Conservation (phyloP, 495 filamentous ascomycete species). For the Pyrenula aspistea region DNA sequence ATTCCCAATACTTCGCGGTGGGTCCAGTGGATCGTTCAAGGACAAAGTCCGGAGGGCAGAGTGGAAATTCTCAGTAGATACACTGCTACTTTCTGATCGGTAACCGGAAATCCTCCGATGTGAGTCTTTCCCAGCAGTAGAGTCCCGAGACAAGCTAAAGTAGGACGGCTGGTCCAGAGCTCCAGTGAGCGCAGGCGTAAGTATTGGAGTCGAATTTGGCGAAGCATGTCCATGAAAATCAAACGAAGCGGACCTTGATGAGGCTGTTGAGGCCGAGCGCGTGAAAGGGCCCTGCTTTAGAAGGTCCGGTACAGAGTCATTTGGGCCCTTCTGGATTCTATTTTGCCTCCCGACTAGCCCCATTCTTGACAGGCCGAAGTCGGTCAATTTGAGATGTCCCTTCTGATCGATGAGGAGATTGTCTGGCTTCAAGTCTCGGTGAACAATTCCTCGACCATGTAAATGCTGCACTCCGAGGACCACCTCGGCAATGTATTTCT, state of each 20-base stretch:
- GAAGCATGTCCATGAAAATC: constrained; percentile 74
- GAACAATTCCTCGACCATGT: constrained; percentile 86
- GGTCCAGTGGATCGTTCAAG: constrained; percentile 48
- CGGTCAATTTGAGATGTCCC: constrained; percentile 91
- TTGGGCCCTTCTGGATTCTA: constrained; percentile 68
- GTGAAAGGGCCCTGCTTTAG: constrained; percentile 87
- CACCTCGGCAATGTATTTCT: constrained; percentile 93
- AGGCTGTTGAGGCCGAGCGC: constrained; percentile 71
- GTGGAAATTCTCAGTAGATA: constrained; percentile 61
- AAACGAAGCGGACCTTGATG: constrained; percentile 91
- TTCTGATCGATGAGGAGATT: constrained; percentile 96
- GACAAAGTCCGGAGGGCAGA: constrained; percentile 72
- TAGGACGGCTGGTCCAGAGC: constrained; percentile 79
- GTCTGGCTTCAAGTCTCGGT: constrained; percentile 93
- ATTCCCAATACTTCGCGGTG: constrained; percentile 25
- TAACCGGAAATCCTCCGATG: constrained; percentile 74
- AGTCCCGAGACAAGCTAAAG: constrained; percentile 67
- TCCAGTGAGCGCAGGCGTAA: constrained; percentile 63
- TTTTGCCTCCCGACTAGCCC: constrained; percentile 93
- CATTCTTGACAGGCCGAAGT: constrained; percentile 97
- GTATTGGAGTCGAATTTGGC: constrained; percentile 71
- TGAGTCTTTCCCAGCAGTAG: constrained; percentile 52
- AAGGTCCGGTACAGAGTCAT: constrained; percentile 77
- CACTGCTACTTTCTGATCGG: constrained; percentile 84
- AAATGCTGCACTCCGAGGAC: constrained; percentile 91